Evolutionary conservation across 108 stramenopile species (phyloP).

Genomic region (Nitzschia sp.): DNA sequence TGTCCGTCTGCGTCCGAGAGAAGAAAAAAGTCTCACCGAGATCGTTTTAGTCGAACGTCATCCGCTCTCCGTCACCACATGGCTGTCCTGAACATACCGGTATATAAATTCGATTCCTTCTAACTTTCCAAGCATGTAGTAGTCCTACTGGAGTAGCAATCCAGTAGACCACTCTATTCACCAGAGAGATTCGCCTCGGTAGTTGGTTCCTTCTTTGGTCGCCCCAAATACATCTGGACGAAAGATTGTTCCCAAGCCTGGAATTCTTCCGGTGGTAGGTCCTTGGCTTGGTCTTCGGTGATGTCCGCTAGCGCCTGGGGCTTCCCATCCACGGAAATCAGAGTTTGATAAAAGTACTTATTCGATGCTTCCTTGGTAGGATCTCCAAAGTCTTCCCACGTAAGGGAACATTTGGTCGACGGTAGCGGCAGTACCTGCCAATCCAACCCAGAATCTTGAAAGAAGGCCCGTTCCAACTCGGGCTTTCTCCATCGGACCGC

Average conservation of each 20-base stretch:
- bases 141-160: no score
- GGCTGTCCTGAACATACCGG: no score
- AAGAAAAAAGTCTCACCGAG: no score
- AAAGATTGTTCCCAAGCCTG: constrained; percentile 60
- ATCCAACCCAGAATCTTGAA: constrained; percentile 33
- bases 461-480: constrained; percentile 63
- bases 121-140: not conserved
- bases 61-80: no score
- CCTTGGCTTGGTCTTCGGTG: constrained; percentile 39
- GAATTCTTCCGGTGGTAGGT: constrained; percentile 54
- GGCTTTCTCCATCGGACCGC: constrained; percentile 81
- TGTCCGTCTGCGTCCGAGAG: no score
- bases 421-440: constrained; percentile 19
- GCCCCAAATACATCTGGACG: constrained; percentile 59
- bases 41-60: no score
- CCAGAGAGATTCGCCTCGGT: no score
- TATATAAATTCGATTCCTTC: not conserved
- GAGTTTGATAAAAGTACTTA: constrained; percentile 50
- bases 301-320: constrained; percentile 50
- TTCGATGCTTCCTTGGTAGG: constrained; percentile 48
- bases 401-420: constrained; percentile 23
- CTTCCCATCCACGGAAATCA: constrained; percentile 30
- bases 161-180: no score
- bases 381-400: constrained; percentile 63
- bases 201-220: no score